phyloP scores from a whole-genome alignment of 441 rosid genomes.

The Bruguiera hainesii region DNA sequence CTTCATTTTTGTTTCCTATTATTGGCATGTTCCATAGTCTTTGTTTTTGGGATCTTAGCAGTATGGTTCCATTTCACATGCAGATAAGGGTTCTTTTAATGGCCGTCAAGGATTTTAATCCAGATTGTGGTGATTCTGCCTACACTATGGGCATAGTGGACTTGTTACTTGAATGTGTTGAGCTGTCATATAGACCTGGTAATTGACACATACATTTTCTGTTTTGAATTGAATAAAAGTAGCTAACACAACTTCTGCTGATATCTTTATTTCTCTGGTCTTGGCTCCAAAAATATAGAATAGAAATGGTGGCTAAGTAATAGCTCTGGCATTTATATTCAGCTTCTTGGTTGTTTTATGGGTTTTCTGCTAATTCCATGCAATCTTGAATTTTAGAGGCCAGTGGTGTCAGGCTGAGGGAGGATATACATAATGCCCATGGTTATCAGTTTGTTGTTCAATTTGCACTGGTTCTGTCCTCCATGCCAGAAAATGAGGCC shows the following conservation, averaged over 20 bases:
- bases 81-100: constrained; percentile 94
- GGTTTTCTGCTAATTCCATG: constrained; percentile 31
- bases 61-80: constrained; percentile 30
- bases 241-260: constrained; percentile 1
- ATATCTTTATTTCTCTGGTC: neutral
- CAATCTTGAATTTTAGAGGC: constrained; percentile 72
- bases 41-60: neutral
- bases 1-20: neutral
- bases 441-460: constrained; percentile 99
- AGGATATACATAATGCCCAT: constrained; percentile 99
- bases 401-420: constrained; percentile 90
- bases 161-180: constrained; percentile 98
- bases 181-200: constrained; percentile 97
- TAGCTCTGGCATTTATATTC: constrained; percentile 4
- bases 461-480: constrained; percentile 82
- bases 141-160: constrained; percentile 99
- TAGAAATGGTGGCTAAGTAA: neutral
- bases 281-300: neutral
- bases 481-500: constrained; percentile 52
- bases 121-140: constrained; percentile 88
- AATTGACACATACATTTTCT: constrained; percentile 28
- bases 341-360: constrained; percentile 8
- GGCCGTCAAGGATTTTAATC: constrained; percentile 97
- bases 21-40: constrained; percentile 9
- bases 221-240: constrained; percentile 13